A percentile compares a stretch with the other conserved stretches of the same genome.
Evolutionary conservation across 1,284 basidiomycete genomes (phyloP).

Genomic region (Mycena sp.): DNA sequence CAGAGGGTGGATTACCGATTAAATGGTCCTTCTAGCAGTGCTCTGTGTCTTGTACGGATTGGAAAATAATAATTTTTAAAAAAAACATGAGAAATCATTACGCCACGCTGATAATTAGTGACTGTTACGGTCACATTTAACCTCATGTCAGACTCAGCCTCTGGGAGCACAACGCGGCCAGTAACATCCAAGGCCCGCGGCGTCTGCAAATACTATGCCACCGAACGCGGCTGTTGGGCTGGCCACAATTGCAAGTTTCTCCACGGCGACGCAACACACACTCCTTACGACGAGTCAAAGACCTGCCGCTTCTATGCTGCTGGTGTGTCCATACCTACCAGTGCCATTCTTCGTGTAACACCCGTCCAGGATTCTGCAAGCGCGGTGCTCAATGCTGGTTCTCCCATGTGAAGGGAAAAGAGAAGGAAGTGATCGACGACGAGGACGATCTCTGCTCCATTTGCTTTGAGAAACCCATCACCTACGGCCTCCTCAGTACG

Average conservation of each 20-base stretch:
- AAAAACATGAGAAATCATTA: too few species aligned
- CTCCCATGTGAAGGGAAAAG: constrained; percentile 52
- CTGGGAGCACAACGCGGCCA: constrained; percentile 48
- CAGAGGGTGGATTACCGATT: too few species aligned
- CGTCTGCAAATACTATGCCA: constrained; percentile 68
- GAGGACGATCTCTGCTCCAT: constrained; percentile 68
- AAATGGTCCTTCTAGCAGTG: too few species aligned
- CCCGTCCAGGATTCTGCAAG: constrained; percentile 62
- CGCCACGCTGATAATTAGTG: too few species aligned
- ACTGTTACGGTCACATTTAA: too few species aligned
- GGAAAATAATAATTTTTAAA: too few species aligned
- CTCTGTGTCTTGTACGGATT: too few species aligned
- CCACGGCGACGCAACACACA: constrained; percentile 64
- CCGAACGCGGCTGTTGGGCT: constrained; percentile 70
- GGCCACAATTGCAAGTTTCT: constrained; percentile 78
- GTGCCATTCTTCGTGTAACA: constrained; percentile 40
- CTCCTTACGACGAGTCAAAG: constrained; percentile 76
- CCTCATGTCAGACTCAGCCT: neutral
- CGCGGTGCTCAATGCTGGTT: constrained; percentile 79
- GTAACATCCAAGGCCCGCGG: constrained; percentile 71
- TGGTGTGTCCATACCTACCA: constrained; percentile 49
- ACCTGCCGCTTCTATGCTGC: constrained; percentile 68
- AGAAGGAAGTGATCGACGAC: constrained; percentile 38
- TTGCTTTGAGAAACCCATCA: constrained; percentile 74
- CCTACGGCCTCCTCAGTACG: constrained; percentile 74